Base-by-base conservation (phyloP, 2,329 filamentous ascomycete genomes). In the Colletotrichum acutatum region DNA sequence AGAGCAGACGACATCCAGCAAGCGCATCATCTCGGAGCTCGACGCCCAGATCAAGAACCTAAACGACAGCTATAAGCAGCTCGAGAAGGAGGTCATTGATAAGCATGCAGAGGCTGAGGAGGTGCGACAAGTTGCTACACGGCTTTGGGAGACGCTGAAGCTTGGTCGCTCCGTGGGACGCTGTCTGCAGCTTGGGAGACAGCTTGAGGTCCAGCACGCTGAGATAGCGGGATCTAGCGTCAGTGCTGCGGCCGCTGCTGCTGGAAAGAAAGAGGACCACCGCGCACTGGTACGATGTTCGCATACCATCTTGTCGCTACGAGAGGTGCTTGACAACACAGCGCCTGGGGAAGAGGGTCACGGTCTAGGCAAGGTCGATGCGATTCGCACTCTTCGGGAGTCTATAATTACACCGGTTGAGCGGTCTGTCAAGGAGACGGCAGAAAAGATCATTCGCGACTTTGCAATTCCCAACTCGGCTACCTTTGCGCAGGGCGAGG, bases 81-180 rank as follows among this genome's bases (percentile, higher is more conserved):
- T 98, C 30, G 93, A 97, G 83, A 93, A 91, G 80, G 95, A 98
- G 80, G 95, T 98, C 56, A 88, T 95, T 65, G 90, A 93, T 78
- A 94, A 96, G 77, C 94, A 97, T 85, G 93, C 94, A 78, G 92
- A 93, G 68, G 96, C 97, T 19, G 93, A 97, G 69, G 91, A 97
- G 82, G 94, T 98, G 8, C 90, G 92, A 11, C 83, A 92, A 65
- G 94, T 94, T 12, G 93, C 94, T 1, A 90, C 93, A 78, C 89
- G 95, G 12, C 88, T 98, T 32, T 94, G 94, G 88, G 90, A 94
- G 78, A 95, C 95, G 0, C 86, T 98, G 74, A 90, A 91, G 73
- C 85, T 98, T 2, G 93, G 93, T 1, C 86, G 95, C 56, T 90
- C 92, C 0, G 93, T 97, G 14, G 91, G 90, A 56, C 88, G 96